A percentile compares a stretch with the other conserved stretches of the same genome.
Conservation (phyloP, 1,284 basidiomycete species). For the Cutaneotrichosporon dermatis region DNA sequence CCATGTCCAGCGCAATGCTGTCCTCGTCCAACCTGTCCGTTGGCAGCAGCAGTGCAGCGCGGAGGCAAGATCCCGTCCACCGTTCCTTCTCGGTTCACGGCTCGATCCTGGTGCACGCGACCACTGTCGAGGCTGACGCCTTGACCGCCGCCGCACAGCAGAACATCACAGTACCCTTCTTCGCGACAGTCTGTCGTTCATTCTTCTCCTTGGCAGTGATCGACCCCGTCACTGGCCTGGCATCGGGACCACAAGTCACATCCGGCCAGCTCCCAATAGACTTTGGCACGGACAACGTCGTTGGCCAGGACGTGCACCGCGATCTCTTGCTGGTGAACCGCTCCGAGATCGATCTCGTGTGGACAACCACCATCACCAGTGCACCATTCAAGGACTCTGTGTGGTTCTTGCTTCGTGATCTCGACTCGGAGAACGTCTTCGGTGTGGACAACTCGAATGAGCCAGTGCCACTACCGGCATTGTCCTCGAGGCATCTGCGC, state of each 20-base stretch:
- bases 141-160: slow-evolving; percentile 14
- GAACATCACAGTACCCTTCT: slow-evolving; percentile 39
- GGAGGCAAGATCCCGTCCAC: slow-evolving; percentile 36
- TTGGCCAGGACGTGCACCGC: slow-evolving; percentile 37
- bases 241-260: slow-evolving; percentile 30
- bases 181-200: slow-evolving; percentile 44
- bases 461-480: slow-evolving; percentile 40
- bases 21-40: slow-evolving; percentile 7
- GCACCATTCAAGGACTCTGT: slow-evolving; percentile 38
- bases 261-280: slow-evolving; percentile 38
- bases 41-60: slow-evolving; percentile 7
- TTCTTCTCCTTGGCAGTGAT: slow-evolving; percentile 42
- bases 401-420: slow-evolving; percentile 45
- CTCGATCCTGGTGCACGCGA: slow-evolving; percentile 37
- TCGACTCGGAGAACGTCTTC: slow-evolving; percentile 48
- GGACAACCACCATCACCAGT: slow-evolving; percentile 39
- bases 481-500: slow-evolving; percentile 43
- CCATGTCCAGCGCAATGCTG: slow-evolving; percentile 1
- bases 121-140: slow-evolving; percentile 8
- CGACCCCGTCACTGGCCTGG: slow-evolving; percentile 34
- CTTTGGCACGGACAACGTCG: slow-evolving; percentile 42
- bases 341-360: slow-evolving; percentile 45
- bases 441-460: slow-evolving; percentile 39
- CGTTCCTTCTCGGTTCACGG: slow-evolving; percentile 45
- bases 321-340: slow-evolving; percentile 46